Evolutionary conservation across 441 rosid genomes (phyloP).

Genomic region (Pelargonium myrrhifolium): DNA sequence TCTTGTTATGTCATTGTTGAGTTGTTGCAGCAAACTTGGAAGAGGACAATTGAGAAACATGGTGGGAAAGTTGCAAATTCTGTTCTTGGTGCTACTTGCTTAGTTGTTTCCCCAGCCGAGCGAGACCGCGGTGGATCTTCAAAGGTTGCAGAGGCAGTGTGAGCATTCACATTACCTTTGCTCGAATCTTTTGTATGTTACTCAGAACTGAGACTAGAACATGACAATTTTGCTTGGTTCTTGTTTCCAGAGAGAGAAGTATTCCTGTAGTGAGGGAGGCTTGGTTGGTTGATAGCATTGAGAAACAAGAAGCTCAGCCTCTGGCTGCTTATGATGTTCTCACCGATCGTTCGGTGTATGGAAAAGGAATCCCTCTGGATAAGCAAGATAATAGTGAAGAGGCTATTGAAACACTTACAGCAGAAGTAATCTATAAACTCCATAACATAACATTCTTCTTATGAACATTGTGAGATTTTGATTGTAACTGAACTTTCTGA

Average conservation of each 20-base stretch:
- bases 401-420: conserved; percentile 46
- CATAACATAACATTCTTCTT: not conserved
- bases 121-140: conserved; percentile 59
- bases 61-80: conserved; percentile 62
- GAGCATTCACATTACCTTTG: conserved; percentile 18
- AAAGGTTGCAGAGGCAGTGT: conserved; percentile 67
- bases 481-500: not conserved
- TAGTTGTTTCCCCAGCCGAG: conserved; percentile 56
- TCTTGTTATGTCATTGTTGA: not conserved
- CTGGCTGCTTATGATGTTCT: conserved; percentile 54
- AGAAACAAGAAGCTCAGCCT: conserved; percentile 63
- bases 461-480: not conserved
- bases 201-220: not conserved
- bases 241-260: conserved; percentile 43
- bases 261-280: conserved; percentile 54
- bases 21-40: conserved; percentile 58
- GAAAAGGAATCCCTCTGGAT: conserved; percentile 68
- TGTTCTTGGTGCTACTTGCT: conserved; percentile 43
- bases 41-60: conserved; percentile 40
- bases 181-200: too few species aligned
- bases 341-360: conserved; percentile 49
- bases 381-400: conserved; percentile 53
- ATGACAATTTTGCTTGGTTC: too few species aligned
- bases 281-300: conserved; percentile 64
- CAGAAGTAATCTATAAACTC: conserved; percentile 29